Evolutionary conservation across 306 rosid species (phyloP).

Genomic region (Fragaria vesca): DNA sequence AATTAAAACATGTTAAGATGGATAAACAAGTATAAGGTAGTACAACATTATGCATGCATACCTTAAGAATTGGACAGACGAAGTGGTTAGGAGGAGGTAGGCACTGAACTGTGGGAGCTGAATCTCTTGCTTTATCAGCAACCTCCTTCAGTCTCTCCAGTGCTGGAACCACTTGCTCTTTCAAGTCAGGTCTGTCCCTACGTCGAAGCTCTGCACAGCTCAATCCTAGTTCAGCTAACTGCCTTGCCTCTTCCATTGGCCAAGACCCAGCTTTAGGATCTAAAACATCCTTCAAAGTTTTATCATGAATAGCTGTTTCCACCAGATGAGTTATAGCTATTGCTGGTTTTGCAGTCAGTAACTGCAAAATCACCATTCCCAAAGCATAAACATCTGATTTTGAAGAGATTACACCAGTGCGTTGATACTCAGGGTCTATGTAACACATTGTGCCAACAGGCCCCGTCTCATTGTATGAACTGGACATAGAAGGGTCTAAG

Average conservation of each 20-base stretch:
- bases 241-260: conserved; percentile 75
- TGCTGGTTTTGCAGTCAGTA: conserved; percentile 83
- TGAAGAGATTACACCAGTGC: conserved; percentile 69
- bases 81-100: conserved; percentile 89
- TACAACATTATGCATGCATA: conserved; percentile 29
- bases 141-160: conserved; percentile 64
- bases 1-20: background rate
- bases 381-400: conserved; percentile 92
- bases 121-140: conserved; percentile 49
- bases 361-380: conserved; percentile 87
- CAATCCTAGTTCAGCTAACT: conserved; percentile 68
- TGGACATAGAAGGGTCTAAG: conserved; percentile 53
- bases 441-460: conserved; percentile 90
- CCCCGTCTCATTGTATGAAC: conserved; percentile 49
- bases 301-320: conserved; percentile 63
- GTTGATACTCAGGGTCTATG: conserved; percentile 96
- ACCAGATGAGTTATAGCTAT: conserved; percentile 68
- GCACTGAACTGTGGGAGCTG: conserved; percentile 37
- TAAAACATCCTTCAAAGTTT: conserved; percentile 50
- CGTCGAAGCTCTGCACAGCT: conserved; percentile 86
- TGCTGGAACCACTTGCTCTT: conserved; percentile 64
- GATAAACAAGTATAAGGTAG: background rate
- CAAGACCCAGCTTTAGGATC: conserved; percentile 80
- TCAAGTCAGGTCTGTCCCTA: conserved; percentile 79
- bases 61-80: conserved; percentile 91